Evolutionary conservation across 768 basidiomycete species (phyloP), one percentile per base, ranked within the genome.

Genomic region (Lactarius deliciosus): DNA sequence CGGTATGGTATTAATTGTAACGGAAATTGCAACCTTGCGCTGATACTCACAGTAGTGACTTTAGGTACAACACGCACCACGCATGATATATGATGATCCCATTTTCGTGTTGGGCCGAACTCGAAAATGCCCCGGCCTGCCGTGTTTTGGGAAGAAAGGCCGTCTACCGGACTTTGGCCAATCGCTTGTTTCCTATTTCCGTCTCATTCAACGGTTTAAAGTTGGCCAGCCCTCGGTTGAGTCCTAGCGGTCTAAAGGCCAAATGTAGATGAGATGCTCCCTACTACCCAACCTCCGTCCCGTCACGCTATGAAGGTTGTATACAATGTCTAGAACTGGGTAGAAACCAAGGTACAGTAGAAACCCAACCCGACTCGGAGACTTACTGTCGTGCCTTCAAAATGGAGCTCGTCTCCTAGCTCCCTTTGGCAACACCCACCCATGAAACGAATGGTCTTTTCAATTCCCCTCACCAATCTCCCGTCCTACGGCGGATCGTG

Each of bases 361-460:
- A 20, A 38, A 38, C 1, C 36, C 36, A 38, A 43, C 43, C 43
- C 43, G 8, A 43, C 41, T 41, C 41, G 41, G 41, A 41, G 41
- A 41, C 11, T 38, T 40, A 40, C 38, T 40, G 38, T 15, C 11
- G 38, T 40, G 38, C 1, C 43, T 92, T 90, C 75, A 86, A 85
- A 70, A 88, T 89, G 74, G 91, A 92, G 74, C 82, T 0, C 92
- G 89, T 73, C 77, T 86, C 61, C 34, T 32, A 25, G 32, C 55
- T 32, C 50, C 50, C 50, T 53, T 53, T 36, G 53, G n/a, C 18
- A 58, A 50, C 43, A 18, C 11, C 41, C n/a, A 25, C 16, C 25
- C 54, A 50, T 66, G 38, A 30, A 57, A n/a, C n/a, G 28, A 63
- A 53, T n/a, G 25, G 47, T 25, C 57, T 18, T 28, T 30, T 43